Evolutionary conservation across 2,329 filamentous ascomycete genomes (phyloP).

Genomic region (Colletotrichum cereale): DNA sequence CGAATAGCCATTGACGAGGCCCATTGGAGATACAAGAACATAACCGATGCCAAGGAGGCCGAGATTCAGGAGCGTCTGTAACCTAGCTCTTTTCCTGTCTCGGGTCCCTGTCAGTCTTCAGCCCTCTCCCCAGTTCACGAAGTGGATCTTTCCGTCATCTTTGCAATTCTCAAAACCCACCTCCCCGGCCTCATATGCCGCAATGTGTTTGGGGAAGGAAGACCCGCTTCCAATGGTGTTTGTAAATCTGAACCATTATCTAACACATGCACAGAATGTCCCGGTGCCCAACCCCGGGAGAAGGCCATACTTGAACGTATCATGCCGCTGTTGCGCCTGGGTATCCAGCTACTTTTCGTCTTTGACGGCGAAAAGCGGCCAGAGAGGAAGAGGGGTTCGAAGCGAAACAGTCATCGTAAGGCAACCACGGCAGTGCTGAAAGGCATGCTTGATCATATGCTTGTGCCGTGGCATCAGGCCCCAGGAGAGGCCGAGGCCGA

Average conservation of each 20-base stretch:
- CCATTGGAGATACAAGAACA: conserved; percentile 15
- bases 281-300: conserved; percentile 1
- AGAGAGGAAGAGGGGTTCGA: background rate
- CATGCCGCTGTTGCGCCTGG: conserved; percentile 57
- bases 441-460: conserved; percentile 51
- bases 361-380: conserved; percentile 63
- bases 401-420: background rate
- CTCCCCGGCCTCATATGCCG: background rate
- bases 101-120: background rate
- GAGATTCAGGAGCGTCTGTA: background rate
- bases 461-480: conserved; percentile 57
- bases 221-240: too few relatives aligned
- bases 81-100: background rate
- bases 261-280: background rate
- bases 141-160: background rate
- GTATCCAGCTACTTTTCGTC: conserved; percentile 66
- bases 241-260: background rate
- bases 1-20: conserved; percentile 14
- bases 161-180: background rate
- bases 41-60: background rate
- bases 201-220: background rate
- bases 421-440: conserved; percentile 46
- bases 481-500: conserved; percentile 62
- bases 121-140: background rate
- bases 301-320: conserved; percentile 13